A percentile compares a stretch with the other conserved stretches of the same genome.
These are phyloP conservation scores for Mucuna pruriens DNA, from an alignment of 306 rosid genomes.

Conservation along the genomic window DNA sequence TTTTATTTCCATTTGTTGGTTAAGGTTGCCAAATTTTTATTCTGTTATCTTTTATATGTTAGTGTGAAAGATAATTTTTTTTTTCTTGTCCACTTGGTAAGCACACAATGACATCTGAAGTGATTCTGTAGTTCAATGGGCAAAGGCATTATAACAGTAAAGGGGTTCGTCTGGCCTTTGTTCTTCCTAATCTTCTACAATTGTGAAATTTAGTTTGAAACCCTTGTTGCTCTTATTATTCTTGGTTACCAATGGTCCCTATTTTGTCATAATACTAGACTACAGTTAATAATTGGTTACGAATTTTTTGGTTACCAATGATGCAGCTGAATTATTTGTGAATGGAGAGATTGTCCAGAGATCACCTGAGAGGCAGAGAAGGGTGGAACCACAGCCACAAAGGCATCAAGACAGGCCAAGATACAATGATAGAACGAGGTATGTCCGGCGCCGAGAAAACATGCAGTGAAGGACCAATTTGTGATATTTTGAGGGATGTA, in stretches of 20 bases:
- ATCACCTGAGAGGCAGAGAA: conserved; percentile 91
- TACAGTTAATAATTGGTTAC: not conserved
- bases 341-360: conserved; percentile 97
- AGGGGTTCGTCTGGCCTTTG: too few species aligned
- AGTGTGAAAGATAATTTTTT: too few species aligned
- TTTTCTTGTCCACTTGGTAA: too few species aligned
- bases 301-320: not conserved
- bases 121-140: too few species aligned
- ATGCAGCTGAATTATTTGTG: conserved; percentile 90
- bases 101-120: too few species aligned
- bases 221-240: not conserved
- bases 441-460: conserved; percentile 77
- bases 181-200: not conserved
- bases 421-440: conserved; percentile 87
- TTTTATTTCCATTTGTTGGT: not conserved
- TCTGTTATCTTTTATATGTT: too few species aligned
- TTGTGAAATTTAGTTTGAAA: not conserved
- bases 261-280: not conserved
- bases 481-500: conserved; percentile 11
- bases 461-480: conserved; percentile 47
- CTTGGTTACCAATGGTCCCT: not conserved
- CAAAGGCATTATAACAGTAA: too few species aligned
- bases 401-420: conserved; percentile 90
- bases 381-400: conserved; percentile 94
- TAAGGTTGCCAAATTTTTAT: not conserved